Base-by-base conservation (phyloP, 2,329 filamentous ascomycete genomes). In the Neofusicoccum laricinum region DNA sequence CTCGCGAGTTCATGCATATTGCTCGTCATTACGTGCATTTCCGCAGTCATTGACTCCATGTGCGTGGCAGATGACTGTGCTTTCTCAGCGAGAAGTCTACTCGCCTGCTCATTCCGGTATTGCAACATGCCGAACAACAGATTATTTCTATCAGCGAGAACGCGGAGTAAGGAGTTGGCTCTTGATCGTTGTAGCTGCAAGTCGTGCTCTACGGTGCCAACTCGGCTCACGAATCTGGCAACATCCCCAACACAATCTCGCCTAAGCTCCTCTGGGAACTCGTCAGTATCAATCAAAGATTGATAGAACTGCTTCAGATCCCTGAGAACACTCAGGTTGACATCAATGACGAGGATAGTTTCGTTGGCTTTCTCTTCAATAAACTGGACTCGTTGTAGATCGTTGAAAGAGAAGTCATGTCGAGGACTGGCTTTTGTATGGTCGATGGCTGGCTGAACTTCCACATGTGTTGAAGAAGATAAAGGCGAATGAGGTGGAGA, bases 281-380 rank as follows among this genome's bases (percentile, higher is more conserved):
- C 59, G 10, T 51, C 34, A 0, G 32, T 61, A 10, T 46, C n/a
- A 1, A 43, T 61, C 1, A 64, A 38, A 19, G 64, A 62, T 12
- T 34, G 12, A 48, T 72, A 71, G 17, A 69, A 65, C 32, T 68
- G 17, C 19, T 59, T 65, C 25, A 72, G 25, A 15, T 70, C 53
- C 66, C 50, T 57, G 3, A 80, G 63, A 7, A 79, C 69, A 8
- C 72, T 68, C 1, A 69, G 65, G 61, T 80, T 79, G 1, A 71
- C 53, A 30, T 70, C 70, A 0, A 80, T 61, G 0, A 76, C 67
- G 0, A 76, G 67, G 0, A 73, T 55, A 0, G 71, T 68, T 55
- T 79, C 76, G 36, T 78, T 77, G 4, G 70, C 68, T 49, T 75
- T 75, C n/a, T 78, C 77, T 63, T 78, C 75, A 4, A 76, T 64